Conservation (phyloP, 768 basidiomycete genomes). For the Pleurotus salmoneostramineus region DNA sequence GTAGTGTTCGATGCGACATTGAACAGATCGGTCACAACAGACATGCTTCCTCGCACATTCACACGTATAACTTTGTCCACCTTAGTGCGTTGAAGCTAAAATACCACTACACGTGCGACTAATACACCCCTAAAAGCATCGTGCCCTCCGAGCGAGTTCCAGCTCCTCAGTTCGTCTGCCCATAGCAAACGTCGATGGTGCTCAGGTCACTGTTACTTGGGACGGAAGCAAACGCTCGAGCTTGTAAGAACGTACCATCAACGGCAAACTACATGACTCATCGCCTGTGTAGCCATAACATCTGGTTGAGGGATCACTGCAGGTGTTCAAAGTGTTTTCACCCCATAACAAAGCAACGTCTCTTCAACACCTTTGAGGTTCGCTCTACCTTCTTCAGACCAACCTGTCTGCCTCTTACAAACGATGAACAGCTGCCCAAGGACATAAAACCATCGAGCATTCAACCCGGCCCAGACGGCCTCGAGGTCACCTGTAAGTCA, state of each 20-base stretch:
- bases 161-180: slow-evolving; percentile 39
- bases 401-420: too few relatives aligned
- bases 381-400: slow-evolving; percentile 12
- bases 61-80: too few relatives aligned
- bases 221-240: slow-evolving; percentile 66
- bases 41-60: too few relatives aligned
- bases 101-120: background rate
- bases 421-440: slow-evolving; percentile 59
- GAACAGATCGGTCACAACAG: too few relatives aligned
- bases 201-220: slow-evolving; percentile 71
- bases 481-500: slow-evolving; percentile 71
- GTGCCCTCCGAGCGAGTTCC: background rate
- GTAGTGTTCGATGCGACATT: too few relatives aligned
- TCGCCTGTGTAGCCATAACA: slow-evolving; percentile 61
- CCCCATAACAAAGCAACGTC: slow-evolving; percentile 82
- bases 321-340: slow-evolving; percentile 87
- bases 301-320: slow-evolving; percentile 93
- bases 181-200: slow-evolving; percentile 50
- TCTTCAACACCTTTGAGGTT: slow-evolving; percentile 83
- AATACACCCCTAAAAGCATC: background rate
- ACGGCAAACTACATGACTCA: background rate
- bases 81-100: too few relatives aligned
- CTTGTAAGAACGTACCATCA: slow-evolving; percentile 50
- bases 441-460: slow-evolving; percentile 65
- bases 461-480: slow-evolving; percentile 52